A percentile compares a stretch with the other conserved stretches of the same genome.
phyloP scores from a whole-genome alignment of 1,139 yeast genomes.

The Kodamaea derodonti region DNA sequence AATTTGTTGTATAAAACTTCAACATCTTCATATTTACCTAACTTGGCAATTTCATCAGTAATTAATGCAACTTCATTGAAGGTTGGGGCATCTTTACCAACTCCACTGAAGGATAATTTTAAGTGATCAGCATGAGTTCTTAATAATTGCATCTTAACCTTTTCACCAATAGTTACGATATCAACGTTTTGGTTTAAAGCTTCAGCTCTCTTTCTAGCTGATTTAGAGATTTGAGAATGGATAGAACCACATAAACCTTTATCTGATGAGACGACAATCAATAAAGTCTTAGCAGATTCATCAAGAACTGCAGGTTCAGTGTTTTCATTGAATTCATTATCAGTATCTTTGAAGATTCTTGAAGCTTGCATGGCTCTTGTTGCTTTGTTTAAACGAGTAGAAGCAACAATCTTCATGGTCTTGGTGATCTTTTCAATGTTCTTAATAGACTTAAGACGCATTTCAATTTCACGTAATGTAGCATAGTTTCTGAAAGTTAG shows the following conservation, averaged over 20 bases:
- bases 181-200: conserved; percentile 68
- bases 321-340: conserved; percentile 71
- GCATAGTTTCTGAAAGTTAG: conserved; percentile 75
- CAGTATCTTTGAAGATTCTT: conserved; percentile 79
- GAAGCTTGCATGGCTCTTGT: conserved; percentile 93
- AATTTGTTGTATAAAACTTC: conserved; percentile 87
- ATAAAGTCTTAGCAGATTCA: conserved; percentile 58
- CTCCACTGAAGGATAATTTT: conserved; percentile 77
- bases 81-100: conserved; percentile 96
- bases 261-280: conserved; percentile 90
- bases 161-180: conserved; percentile 89
- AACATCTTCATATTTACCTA: conserved; percentile 69
- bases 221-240: conserved; percentile 90
- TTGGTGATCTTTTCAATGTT: conserved; percentile 98
- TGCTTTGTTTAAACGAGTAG: conserved; percentile 94
- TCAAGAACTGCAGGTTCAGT: conserved; percentile 66
- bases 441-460: conserved; percentile 95
- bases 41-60: conserved; percentile 74
- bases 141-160: conserved; percentile 79
- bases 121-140: conserved; percentile 75
- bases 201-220: conserved; percentile 65
- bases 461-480: conserved; percentile 97
- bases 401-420: conserved; percentile 99
- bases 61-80: conserved; percentile 86
- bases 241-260: conserved; percentile 99